Conservation (phyloP, 116 monocot genomes). For the Papilionanthe hybrid region DNA sequence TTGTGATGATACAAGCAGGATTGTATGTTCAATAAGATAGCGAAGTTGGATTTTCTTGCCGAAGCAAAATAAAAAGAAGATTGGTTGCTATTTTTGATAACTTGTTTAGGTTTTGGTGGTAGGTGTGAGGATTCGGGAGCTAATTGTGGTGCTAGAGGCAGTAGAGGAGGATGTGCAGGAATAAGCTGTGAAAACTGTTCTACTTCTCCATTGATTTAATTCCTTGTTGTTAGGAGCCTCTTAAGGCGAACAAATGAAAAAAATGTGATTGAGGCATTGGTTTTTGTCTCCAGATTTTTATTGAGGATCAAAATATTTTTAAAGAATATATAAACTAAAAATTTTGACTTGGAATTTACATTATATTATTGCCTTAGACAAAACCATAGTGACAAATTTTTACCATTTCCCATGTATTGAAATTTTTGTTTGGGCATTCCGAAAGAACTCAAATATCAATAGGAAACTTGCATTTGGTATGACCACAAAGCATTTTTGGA, state of each 20-base stretch:
- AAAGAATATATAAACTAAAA: not conserved
- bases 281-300: not conserved
- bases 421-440: not conserved
- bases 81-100: no score
- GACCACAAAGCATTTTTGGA: not conserved
- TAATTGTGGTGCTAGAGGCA: no score
- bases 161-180: no score
- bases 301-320: not conserved
- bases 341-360: not conserved
- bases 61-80: no score
- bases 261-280: not conserved
- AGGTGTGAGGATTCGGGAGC: no score
- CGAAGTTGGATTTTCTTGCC: no score
- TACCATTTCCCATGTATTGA: not conserved
- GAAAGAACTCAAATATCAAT: not conserved
- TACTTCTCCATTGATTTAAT: no score
- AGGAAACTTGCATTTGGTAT: conserved; percentile 2
- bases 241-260: not conserved
- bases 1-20: no score
- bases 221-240: no score
- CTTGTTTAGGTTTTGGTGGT: no score
- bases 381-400: not conserved
- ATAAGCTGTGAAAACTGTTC: no score
- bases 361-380: not conserved
- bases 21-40: no score